These are phyloP conservation scores for Piromyces sp. DNA, from an alignment of 192 early-diverging fungal species.

Conservation along the genomic window DNA sequence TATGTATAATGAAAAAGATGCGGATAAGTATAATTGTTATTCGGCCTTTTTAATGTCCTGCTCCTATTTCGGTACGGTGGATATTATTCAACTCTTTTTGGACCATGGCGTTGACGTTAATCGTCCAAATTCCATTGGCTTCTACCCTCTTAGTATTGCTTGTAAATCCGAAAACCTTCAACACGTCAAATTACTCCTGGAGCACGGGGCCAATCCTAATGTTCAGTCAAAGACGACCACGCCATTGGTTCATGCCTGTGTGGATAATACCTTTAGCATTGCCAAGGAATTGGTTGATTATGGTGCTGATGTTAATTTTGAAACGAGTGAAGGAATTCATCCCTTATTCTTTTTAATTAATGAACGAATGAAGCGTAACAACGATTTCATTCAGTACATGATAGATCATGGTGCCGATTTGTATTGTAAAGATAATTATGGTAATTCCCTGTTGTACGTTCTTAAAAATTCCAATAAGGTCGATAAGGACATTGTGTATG, in stretches of 20 bases:
- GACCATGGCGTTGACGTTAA: background rate
- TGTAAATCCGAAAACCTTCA: background rate
- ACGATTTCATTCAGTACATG: background rate
- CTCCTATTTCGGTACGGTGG: background rate
- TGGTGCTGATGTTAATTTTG: background rate
- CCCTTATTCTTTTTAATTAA: background rate
- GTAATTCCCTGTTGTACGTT: background rate
- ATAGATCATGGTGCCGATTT: background rate
- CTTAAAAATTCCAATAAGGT: background rate
- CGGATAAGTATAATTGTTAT: background rate
- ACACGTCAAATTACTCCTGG: background rate
- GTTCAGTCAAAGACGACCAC: background rate
- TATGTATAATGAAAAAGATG: background rate
- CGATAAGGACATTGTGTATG: background rate
- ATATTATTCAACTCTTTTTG: background rate
- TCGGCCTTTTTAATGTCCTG: background rate
- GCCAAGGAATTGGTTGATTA: background rate
- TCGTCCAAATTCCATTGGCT: background rate
- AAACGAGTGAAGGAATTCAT: background rate
- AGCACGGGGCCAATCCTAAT: background rate
- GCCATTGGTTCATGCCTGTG: background rate
- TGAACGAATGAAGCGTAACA: background rate
- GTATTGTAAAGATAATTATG: background rate
- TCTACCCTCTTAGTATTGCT: background rate
- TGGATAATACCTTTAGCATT: background rate